Evolutionary conservation across 2,329 filamentous ascomycete genomes (phyloP).

Genomic region (Aspergillus sp.): DNA sequence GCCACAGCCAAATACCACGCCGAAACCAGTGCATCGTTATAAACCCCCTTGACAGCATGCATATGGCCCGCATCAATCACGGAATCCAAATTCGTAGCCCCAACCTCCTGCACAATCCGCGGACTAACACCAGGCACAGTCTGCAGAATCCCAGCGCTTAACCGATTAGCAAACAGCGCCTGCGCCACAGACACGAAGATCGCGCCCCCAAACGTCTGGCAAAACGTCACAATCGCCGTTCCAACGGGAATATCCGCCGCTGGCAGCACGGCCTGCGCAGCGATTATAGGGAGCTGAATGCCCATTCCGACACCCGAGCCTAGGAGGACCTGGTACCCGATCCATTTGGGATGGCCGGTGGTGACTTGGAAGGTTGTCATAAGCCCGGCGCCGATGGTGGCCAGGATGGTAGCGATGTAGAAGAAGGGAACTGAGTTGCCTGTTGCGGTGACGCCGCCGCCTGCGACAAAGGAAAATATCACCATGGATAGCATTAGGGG

Average conservation of each 20-base stretch:
- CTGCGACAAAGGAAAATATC: not conserved
- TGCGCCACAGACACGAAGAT: conserved; percentile 32
- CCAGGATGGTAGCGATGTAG: conserved; percentile 22
- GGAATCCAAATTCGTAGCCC: no score
- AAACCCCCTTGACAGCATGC: no score
- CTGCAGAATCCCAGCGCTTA: no score
- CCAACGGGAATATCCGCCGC: conserved; percentile 35
- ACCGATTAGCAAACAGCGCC: conserved; percentile 4
- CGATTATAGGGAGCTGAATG: conserved; percentile 36
- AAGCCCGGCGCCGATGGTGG: conserved; percentile 36
- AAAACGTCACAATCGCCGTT: conserved; percentile 35
- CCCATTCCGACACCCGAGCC: conserved; percentile 37
- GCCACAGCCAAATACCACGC: no score
- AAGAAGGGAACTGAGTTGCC: not conserved
- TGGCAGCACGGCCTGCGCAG: conserved; percentile 35
- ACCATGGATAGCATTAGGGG: not conserved
- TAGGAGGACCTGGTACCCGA: conserved; percentile 40
- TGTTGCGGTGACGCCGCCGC: not conserved
- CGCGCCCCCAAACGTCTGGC: conserved; percentile 37
- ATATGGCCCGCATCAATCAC: no score
- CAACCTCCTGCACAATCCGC: no score
- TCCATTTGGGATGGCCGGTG: conserved; percentile 34
- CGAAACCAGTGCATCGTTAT: no score
- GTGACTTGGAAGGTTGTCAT: conserved; percentile 34
- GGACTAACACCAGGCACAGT: no score